A percentile compares a stretch with the other conserved stretches of the same genome.
These are phyloP conservation scores for Monilinia laxa DNA, from an alignment of 2,329 filamentous ascomycete species.

Conservation along the genomic window DNA sequence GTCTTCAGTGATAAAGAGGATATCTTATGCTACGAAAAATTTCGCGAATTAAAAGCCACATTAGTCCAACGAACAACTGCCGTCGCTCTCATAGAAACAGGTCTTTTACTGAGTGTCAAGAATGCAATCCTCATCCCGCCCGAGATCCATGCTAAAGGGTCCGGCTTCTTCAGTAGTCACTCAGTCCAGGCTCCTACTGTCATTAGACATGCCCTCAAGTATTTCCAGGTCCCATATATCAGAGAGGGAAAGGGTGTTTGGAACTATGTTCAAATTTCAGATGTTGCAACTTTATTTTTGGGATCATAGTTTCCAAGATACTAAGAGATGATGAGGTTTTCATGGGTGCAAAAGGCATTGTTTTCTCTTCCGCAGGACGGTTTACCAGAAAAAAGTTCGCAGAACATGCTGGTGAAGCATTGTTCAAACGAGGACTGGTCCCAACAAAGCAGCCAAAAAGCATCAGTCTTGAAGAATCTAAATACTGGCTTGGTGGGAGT, in stretches of 20 bases:
- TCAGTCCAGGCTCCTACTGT: conserved; percentile 44
- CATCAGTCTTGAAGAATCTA: conserved; percentile 38
- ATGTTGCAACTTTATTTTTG: conserved; percentile 48
- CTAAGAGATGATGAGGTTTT: conserved; percentile 41
- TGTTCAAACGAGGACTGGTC: conserved; percentile 39
- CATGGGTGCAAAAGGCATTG: conserved; percentile 42
- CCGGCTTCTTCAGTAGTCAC: conserved; percentile 44
- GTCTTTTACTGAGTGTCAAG: conserved; percentile 44
- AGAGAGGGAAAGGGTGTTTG: conserved; percentile 43
- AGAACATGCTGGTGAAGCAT: conserved; percentile 41
- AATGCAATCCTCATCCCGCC: conserved; percentile 49
- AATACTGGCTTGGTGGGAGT: conserved; percentile 27
- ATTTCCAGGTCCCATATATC: conserved; percentile 39
- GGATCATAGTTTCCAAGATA: conserved; percentile 41
- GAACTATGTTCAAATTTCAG: conserved; percentile 48
- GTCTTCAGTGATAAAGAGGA: conserved; percentile 47
- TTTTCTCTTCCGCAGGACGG: conserved; percentile 44
- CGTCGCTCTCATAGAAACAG: conserved; percentile 45
- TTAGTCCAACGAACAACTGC: conserved; percentile 50
- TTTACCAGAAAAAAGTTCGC: conserved; percentile 45
- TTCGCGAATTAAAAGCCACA: conserved; percentile 41
- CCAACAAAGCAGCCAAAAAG: conserved; percentile 34
- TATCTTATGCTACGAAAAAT: conserved; percentile 45
- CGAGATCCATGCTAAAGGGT: conserved; percentile 48
- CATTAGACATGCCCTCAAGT: conserved; percentile 37